Evolutionary conservation across 345 rosid species (phyloP).

Genomic region (Streptanthus diversifolius): DNA sequence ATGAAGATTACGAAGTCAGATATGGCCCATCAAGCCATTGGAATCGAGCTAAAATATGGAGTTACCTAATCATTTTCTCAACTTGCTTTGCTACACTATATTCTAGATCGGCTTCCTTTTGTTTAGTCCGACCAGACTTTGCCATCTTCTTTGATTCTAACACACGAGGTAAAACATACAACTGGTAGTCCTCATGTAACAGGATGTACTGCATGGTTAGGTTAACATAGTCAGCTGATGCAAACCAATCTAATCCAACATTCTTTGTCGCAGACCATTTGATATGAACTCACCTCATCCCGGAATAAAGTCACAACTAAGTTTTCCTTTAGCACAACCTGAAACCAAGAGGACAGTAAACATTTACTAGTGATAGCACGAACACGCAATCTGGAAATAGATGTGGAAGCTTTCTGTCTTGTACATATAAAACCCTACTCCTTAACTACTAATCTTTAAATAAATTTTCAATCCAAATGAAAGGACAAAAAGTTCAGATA

Average conservation of each 20-base stretch:
- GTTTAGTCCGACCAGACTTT: slow-evolving; percentile 91
- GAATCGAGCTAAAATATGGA: background rate
- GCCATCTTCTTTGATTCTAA: slow-evolving; percentile 98
- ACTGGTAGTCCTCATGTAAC: slow-evolving; percentile 94
- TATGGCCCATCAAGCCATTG: slow-evolving; percentile 7
- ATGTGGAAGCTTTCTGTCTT: background rate
- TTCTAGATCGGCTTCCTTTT: slow-evolving; percentile 92
- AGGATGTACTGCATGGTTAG: slow-evolving; percentile 63
- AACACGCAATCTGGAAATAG: slow-evolving; percentile 4
- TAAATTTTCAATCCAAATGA: slow-evolving; percentile 3
- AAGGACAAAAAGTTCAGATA: background rate
- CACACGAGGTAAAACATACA: slow-evolving; percentile 93
- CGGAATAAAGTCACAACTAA: slow-evolving; percentile 78
- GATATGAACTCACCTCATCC: slow-evolving; percentile 69
- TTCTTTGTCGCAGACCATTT: slow-evolving; percentile 5
- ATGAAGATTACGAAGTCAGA: slow-evolving; percentile 5
- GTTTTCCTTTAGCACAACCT: slow-evolving; percentile 96
- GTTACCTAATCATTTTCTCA: slow-evolving; percentile 93
- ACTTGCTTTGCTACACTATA: slow-evolving; percentile 99
- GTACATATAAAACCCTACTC: background rate
- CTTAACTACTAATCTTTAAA: background rate
- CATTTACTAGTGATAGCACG: background rate
- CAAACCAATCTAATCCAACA: slow-evolving; percentile 1
- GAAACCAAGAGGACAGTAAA: slow-evolving; percentile 31
- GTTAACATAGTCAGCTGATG: slow-evolving; percentile 35